Base-by-base conservation (phyloP, 805 yeast genomes). In the Pichia californica region DNA sequence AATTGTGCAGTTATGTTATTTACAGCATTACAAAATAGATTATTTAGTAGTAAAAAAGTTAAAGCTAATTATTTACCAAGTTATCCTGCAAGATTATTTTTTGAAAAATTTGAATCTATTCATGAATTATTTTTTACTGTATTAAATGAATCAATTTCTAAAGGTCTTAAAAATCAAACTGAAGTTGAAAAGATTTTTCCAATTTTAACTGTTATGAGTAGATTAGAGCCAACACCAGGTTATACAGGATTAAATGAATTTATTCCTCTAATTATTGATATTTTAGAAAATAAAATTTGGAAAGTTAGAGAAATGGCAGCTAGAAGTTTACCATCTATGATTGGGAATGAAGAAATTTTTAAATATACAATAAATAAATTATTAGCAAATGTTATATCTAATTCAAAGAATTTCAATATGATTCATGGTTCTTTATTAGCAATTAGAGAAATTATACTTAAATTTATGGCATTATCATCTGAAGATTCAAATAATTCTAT, bases 1-100 rank as follows among this genome's bases (percentile, higher is more conserved):
- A 91, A 91, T 58, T 87, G 97, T 61, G 88, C 95, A 0, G 83
- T 89, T 16, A 93, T 91, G 98, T 69, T 91, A 32, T 91, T 88
- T 59, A 81, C 95, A 1, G 80, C 95, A 0, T 62, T 91, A 33
- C 93, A 87, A 54, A 83, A 81, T 46, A 71, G 91, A 47, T 56
- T 93, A 5, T 89, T 91, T 62, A 94, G 94, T 2, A 74, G 71
- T 13, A 70, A 69, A 36, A 67, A 68, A 42, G 43, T 49, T 3
- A 65, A 64, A 10, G 73, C 58, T 14, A 50, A 51, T 27, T 40
- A 43, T 21, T 39, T 55, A 11, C 52, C 61, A n/a, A 51, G 54
- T 15, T 51, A 56, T 30, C 55, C 61, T 1, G 60, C 93, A 0
- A 69, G 83, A 38, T 63, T 80, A 11, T 89, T 91, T 56, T 91